phyloP scores from a whole-genome alignment of 495 filamentous ascomycete species.

The Chaetomidium leptoderma region DNA sequence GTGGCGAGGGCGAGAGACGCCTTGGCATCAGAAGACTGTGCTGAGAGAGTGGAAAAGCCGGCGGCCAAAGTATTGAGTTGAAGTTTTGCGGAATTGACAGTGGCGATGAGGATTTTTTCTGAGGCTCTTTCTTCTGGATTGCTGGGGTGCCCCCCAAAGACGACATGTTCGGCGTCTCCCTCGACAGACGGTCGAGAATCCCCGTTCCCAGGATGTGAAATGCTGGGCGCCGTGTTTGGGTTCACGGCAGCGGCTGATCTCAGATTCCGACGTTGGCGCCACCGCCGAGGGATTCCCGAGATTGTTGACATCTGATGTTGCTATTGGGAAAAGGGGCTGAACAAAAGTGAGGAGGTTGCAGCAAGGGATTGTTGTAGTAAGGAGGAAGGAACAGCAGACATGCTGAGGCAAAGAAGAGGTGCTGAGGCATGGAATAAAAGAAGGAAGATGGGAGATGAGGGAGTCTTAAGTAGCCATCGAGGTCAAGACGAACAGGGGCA shows the following conservation, averaged over 20 bases:
- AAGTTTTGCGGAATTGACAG: not conserved
- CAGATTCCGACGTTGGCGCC: not conserved
- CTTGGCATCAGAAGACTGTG: not conserved
- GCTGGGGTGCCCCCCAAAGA: not conserved
- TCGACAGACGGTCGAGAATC: not conserved
- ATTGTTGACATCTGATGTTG: not conserved
- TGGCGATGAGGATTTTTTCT: too few species aligned
- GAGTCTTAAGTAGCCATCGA: slow-evolving; percentile 1
- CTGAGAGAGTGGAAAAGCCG: not conserved
- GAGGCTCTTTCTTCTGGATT: not conserved
- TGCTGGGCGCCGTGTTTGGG: not conserved
- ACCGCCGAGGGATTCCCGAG: not conserved
- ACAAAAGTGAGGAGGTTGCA: not conserved
- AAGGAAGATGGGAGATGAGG: not conserved
- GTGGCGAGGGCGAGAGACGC: not conserved
- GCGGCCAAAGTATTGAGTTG: not conserved
- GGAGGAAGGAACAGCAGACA: not conserved
- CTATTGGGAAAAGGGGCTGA: not conserved
- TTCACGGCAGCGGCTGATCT: not conserved
- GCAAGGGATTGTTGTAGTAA: not conserved
- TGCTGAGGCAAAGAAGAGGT: not conserved
- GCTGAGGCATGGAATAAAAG: not conserved
- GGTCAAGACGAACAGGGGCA: slow-evolving; percentile 2
- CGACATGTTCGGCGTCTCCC: not conserved
- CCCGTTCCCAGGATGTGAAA: not conserved